Conservation (phyloP, 768 basidiomycete genomes). For the Chalciporus sphaerocephalus region DNA sequence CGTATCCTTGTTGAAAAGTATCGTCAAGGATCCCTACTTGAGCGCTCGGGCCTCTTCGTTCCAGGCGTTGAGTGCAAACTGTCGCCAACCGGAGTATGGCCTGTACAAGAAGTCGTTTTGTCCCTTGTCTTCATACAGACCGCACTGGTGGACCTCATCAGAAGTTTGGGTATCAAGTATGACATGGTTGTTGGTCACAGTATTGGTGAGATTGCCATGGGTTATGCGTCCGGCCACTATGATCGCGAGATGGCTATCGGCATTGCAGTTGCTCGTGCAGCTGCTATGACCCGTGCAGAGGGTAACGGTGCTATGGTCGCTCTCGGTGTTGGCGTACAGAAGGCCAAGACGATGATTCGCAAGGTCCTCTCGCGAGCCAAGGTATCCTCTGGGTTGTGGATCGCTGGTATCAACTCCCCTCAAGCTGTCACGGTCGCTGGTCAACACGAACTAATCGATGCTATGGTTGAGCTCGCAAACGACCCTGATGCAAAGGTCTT, state of each 20-base stretch:
- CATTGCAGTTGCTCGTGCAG: slow-evolving; percentile 34
- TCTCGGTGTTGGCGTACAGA: slow-evolving; percentile 31
- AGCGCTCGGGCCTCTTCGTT: slow-evolving; percentile 32
- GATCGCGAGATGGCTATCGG: slow-evolving; percentile 33
- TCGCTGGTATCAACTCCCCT: slow-evolving; percentile 35
- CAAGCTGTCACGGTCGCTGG: slow-evolving; percentile 36
- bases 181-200: slow-evolving; percentile 34
- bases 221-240: slow-evolving; percentile 36
- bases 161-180: slow-evolving; percentile 29
- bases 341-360: slow-evolving; percentile 31
- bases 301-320: slow-evolving; percentile 36
- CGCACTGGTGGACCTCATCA: slow-evolving; percentile 32
- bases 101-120: slow-evolving; percentile 31
- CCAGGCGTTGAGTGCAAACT: slow-evolving; percentile 24
- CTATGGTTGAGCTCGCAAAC: slow-evolving; percentile 23
- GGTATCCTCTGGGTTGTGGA: slow-evolving; percentile 28
- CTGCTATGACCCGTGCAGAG: slow-evolving; percentile 34
- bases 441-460: slow-evolving; percentile 29
- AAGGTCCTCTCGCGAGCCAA: slow-evolving; percentile 28
- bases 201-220: slow-evolving; percentile 36
- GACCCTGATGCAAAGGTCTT: slow-evolving; percentile 27
- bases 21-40: slow-evolving; percentile 29
- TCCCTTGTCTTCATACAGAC: slow-evolving; percentile 34
- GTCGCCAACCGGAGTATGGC: slow-evolving; percentile 27
- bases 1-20: slow-evolving; percentile 29